Percentiles rank a stretch among this genome's conserved stretches.
phyloP scores from a whole-genome alignment of 768 basidiomycete species.

The Tephrocybe sp. region DNA sequence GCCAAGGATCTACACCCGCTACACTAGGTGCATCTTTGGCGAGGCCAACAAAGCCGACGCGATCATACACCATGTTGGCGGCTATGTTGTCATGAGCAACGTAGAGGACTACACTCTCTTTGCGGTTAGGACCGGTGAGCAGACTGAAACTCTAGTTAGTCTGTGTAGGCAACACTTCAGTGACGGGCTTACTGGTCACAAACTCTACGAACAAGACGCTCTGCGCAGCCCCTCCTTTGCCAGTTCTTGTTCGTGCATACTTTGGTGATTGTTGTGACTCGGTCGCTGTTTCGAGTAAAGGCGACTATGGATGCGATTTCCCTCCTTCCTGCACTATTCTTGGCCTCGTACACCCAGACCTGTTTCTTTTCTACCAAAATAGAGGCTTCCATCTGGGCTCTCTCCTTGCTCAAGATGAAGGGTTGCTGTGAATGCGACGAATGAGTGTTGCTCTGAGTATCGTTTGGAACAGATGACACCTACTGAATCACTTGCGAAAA shows the following conservation, averaged over 20 bases:
- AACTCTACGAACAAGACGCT: conserved; percentile 57
- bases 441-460: neutral
- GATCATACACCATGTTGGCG: conserved; percentile 56
- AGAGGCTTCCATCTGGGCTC: conserved; percentile 50
- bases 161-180: neutral
- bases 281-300: conserved; percentile 56
- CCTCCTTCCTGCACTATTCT: conserved; percentile 15
- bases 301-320: conserved; percentile 67
- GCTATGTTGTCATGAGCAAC: conserved; percentile 57
- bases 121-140: conserved; percentile 21
- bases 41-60: conserved; percentile 66
- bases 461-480: conserved; percentile 21
- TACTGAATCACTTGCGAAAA: conserved; percentile 60
- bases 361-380: conserved; percentile 42
- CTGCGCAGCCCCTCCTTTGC: conserved; percentile 56
- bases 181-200: conserved; percentile 44
- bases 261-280: conserved; percentile 65
- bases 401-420: conserved; percentile 42
- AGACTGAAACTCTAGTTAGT: conserved; percentile 27
- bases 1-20: conserved; percentile 48
- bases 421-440: conserved; percentile 38
- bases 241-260: conserved; percentile 59
- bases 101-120: conserved; percentile 58
- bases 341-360: conserved; percentile 63
- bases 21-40: conserved; percentile 24